Evolutionary conservation across 768 basidiomycete genomes (phyloP), one percentile per base, ranked within the genome.

Genomic region (Podaxis mareebaensis): DNA sequence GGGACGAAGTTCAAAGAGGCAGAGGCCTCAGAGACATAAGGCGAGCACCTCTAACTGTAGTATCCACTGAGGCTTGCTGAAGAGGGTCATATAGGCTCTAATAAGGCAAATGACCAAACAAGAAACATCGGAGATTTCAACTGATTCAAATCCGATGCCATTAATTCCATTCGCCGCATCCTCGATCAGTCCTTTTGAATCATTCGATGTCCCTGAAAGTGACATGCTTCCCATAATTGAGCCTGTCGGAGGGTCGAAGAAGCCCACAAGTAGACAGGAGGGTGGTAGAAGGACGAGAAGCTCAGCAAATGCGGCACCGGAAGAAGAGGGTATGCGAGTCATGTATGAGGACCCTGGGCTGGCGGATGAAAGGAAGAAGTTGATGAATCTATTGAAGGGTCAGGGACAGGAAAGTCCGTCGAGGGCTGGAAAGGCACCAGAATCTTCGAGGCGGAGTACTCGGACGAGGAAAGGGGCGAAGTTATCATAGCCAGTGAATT

Each of bases 271-370:
- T 24, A 51, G 24, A 20, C 52, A 74, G 76, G 15, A 8, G 15
- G 26, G 63, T 13, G 42, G 56, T 20, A 46, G 66, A 66, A 69
- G 71, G 73, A 70, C 64, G 22, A 70, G 46, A 63, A 69, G 12
- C 33, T 66, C 39, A 39, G 46, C 46, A 33, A 0, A 26, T 53
- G 20, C 10, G 17, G 39, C 66, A 22, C 49, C 26, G 20, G 72
- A 67, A 26, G 68, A 70, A 59, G 80, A 82, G n/a, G 81, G 81
- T 67, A 75, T 85, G 71, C 78, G 82, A 4, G 87, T 91, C 8
- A 79, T 77, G 62, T 92, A 91, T 65, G 88, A 89, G 69, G 89
- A 91, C 72, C 88, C 88, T 1, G 82, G 74, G 22, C 85, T 90
- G 74, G 72, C 76, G 44, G 83, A 82, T 53, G 88, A 88, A 72